Evolutionary conservation across 2,329 filamentous ascomycete genomes (phyloP).

Genomic region (Alternaria arbusti): DNA sequence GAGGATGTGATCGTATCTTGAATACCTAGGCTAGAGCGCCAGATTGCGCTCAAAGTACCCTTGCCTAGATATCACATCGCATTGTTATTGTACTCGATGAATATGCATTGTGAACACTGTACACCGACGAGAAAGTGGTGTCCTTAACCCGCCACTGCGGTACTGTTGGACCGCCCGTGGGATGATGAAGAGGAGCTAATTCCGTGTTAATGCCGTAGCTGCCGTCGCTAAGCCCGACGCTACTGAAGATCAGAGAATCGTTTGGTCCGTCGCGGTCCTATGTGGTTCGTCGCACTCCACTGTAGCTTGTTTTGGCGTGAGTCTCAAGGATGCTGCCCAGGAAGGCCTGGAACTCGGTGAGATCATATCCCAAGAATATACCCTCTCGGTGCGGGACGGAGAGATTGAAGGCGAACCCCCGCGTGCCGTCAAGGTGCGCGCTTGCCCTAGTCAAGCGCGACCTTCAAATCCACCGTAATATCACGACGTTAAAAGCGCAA

Average conservation of each 20-base stretch:
- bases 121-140: too few species aligned
- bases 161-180: not conserved
- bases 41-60: not conserved
- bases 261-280: not conserved
- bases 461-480: not conserved
- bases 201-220: not conserved
- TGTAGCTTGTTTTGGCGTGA: not conserved
- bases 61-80: slow-evolving; percentile 3
- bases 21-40: not conserved
- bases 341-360: not conserved
- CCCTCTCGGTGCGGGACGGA: not conserved
- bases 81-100: not conserved
- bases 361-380: not conserved
- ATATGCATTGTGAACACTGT: not conserved
- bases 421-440: not conserved
- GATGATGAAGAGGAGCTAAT: not conserved
- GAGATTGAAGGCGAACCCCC: not conserved
- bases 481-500: not conserved
- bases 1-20: slow-evolving; percentile 8
- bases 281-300: not conserved
- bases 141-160: not conserved
- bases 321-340: not conserved
- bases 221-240: not conserved
- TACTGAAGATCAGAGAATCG: not conserved
- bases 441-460: not conserved